Base-by-base conservation (phyloP, 441 rosid genomes). In the Populus trichocarpa region DNA sequence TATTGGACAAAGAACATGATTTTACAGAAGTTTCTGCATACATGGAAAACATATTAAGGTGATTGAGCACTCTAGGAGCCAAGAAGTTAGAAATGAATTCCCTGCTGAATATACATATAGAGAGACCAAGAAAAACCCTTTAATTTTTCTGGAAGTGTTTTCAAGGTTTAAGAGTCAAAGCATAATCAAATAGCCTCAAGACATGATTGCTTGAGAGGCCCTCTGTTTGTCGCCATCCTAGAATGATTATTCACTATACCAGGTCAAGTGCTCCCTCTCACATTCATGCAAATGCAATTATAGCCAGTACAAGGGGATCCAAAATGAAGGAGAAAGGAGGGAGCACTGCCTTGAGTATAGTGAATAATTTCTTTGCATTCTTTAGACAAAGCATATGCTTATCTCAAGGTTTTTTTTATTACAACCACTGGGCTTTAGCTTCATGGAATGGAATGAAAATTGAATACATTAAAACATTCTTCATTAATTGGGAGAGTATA, bases 71-170 rank as follows among this genome's bases (percentile, higher is more conserved):
- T 23, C 20, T 5, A 23, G 69, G 25, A 59, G 7, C 63, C 36
- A 71, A 40, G 67, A 63, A 26, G 33, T 65, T 46, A 65, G 61
- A 64, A 63, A 77, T 28, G 33, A 36, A 67, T 71, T 28, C 50
- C 22, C 6, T 13, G 59, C 26, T 12, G 67, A 59, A 5, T 20
- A 8, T 32, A 42, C 73, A 57, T 38, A 40, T 63, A 61, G 57
- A 18, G 40, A 20, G 12, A 20, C 20, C 16, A 25, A 12, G 46
- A 69, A 8, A 46, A 14, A 46, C 10, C 63, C 63, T 20, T 57
- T 2, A 7, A 57, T 57, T 18, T 57, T 57, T 20, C 63, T 20
- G 63, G 63, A 20, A 57, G 23, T 57, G 63, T 20, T 57, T 57
- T 50, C 8, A 3, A 3, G 67, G 28, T 35, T 35, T n/a, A 4